A percentile compares a stretch with the other conserved stretches of the same genome.
Conservation (phyloP, 106 monocot genomes). For the Narthecium ossifragum region DNA sequence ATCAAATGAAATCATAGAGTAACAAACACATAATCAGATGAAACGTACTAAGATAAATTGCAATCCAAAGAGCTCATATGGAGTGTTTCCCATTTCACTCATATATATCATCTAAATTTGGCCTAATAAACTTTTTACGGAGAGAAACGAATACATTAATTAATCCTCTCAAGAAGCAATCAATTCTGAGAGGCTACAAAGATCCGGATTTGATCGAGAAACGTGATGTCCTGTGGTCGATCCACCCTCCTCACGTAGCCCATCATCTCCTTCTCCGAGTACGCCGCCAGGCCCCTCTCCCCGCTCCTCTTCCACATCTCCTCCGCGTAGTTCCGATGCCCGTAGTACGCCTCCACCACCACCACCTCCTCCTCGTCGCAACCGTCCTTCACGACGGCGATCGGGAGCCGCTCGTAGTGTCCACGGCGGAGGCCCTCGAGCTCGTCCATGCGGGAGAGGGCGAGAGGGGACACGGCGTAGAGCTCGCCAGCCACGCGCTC, state of each 20-base stretch:
- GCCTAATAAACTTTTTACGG: too few species aligned
- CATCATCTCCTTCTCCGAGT: slow-evolving; percentile 45
- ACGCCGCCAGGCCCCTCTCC: slow-evolving; percentile 44
- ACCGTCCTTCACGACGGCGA: not conserved
- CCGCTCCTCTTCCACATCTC: slow-evolving; percentile 55
- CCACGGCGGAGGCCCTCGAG: slow-evolving; percentile 57
- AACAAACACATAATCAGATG: too few species aligned
- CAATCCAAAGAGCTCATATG: too few species aligned
- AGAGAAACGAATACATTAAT: too few species aligned
- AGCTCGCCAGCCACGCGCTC: slow-evolving; percentile 54
- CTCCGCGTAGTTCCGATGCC: slow-evolving; percentile 54
- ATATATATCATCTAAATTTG: too few species aligned
- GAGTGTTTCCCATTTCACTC: too few species aligned
- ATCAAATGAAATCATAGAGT: too few species aligned
- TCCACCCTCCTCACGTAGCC: slow-evolving; percentile 76
- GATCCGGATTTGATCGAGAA: slow-evolving; percentile 72
- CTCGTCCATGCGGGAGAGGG: slow-evolving; percentile 50
- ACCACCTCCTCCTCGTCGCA: slow-evolving; percentile 7
- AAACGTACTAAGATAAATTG: too few species aligned
- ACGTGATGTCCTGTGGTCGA: slow-evolving; percentile 56
- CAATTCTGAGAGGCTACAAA: slow-evolving; percentile 28
- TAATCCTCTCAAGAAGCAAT: too few species aligned
- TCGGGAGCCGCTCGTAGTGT: slow-evolving; percentile 71
- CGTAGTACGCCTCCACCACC: slow-evolving; percentile 67
- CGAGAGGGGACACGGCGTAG: slow-evolving; percentile 45